These are phyloP conservation scores for Fusarium nygamai DNA, from an alignment of 2,329 filamentous ascomycete species.

Conservation along the genomic window DNA sequence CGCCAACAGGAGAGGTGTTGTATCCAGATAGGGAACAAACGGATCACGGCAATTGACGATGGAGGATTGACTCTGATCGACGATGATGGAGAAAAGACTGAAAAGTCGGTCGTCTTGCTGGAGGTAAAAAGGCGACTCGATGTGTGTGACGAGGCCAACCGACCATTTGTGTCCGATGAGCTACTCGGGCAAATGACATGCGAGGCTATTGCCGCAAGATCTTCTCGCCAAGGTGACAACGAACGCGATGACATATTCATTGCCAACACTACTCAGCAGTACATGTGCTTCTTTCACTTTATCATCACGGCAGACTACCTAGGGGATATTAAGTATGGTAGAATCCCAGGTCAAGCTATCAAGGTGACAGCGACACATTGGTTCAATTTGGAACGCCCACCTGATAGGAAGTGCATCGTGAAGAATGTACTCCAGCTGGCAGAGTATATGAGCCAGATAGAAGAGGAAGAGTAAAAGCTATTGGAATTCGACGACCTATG, in stretches of 20 bases:
- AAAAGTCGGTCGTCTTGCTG: not conserved
- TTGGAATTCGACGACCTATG: too few species aligned
- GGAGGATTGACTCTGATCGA: too few species aligned
- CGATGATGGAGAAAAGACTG: too few species aligned
- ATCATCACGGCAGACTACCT: not conserved
- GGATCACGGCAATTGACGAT: not conserved
- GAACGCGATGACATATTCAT: not conserved
- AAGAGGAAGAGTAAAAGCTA: too few species aligned
- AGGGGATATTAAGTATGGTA: not conserved
- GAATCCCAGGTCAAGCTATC: not conserved
- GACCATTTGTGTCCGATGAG: not conserved
- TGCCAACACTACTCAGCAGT: not conserved
- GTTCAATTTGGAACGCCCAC: not conserved
- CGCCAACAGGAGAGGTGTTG: rapidly evolving
- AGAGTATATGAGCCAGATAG: too few species aligned
- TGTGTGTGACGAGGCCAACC: not conserved
- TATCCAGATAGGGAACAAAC: rapidly evolving
- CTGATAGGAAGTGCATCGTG: not conserved
- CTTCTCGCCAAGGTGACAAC: not conserved
- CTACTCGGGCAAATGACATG: not conserved
- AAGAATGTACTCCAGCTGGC: not conserved
- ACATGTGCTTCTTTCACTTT: not conserved
- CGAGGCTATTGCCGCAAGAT: not conserved
- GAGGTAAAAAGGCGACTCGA: not conserved
- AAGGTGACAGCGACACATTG: not conserved